Conservation (phyloP, 2,329 filamentous ascomycete genomes). For the Claviceps citrina region DNA sequence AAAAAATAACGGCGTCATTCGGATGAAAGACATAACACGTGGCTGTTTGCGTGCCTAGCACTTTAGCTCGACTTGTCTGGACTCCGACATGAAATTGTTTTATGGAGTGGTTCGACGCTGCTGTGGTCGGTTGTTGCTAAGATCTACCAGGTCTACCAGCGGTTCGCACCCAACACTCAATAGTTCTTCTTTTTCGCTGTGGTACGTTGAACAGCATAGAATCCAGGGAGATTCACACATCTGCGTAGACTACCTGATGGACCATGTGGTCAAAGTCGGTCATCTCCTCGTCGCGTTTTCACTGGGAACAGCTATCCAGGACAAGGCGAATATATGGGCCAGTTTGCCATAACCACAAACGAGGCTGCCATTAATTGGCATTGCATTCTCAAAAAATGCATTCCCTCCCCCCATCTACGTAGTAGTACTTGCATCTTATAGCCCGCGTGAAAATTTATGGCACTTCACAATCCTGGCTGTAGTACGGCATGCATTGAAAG, state of each 20-base stretch:
- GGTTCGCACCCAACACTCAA: background rate
- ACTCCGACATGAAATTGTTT: background rate
- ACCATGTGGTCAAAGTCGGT: background rate
- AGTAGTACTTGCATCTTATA: background rate
- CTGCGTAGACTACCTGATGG: background rate
- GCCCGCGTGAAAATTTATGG: background rate
- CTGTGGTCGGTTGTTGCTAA: background rate
- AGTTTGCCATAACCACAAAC: no score
- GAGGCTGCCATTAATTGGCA: no score
- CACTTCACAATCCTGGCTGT: background rate
- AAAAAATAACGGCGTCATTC: background rate
- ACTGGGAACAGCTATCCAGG: no score
- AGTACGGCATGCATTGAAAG: slow-evolving; percentile 31
- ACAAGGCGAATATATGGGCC: no score
- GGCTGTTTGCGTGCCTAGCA: no score
- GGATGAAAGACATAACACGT: no score
- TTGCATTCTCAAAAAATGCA: no score
- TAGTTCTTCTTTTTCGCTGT: background rate
- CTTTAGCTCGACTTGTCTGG: background rate
- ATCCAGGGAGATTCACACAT: background rate
- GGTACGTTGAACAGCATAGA: background rate
- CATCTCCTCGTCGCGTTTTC: no score
- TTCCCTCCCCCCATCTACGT: background rate
- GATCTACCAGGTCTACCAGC: no score
- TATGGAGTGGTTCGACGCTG: background rate